A percentile compares a stretch with the other conserved stretches of the same genome.
Evolutionary conservation across 2,329 filamentous ascomycete species (phyloP).

Genomic region (Aspergillus felis): DNA sequence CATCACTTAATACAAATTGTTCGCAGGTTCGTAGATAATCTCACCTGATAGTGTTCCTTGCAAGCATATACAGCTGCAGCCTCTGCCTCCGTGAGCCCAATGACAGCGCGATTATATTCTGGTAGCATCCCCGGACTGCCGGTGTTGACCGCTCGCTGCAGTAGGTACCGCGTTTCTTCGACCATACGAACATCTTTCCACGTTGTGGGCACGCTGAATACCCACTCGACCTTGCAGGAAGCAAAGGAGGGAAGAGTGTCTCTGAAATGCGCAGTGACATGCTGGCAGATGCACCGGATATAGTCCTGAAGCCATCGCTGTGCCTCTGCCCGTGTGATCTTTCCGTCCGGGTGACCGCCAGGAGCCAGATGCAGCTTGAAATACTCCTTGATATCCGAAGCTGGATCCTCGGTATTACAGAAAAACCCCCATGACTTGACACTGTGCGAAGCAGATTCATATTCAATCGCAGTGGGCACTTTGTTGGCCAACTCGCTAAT

Average conservation of each 20-base stretch:
- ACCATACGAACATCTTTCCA: slow-evolving; percentile 39
- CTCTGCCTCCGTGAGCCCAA: slow-evolving; percentile 52
- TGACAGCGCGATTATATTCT: slow-evolving; percentile 34
- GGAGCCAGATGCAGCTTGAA: slow-evolving; percentile 38
- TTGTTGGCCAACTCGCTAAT: slow-evolving; percentile 31
- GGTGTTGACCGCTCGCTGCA: slow-evolving; percentile 28
- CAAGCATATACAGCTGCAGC: slow-evolving; percentile 51
- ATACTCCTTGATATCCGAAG: slow-evolving; percentile 26
- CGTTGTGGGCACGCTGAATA: slow-evolving; percentile 43
- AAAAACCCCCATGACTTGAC: slow-evolving; percentile 34
- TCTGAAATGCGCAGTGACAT: slow-evolving; percentile 26
- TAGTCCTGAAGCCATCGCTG: slow-evolving; percentile 31
- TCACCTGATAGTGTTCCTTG: slow-evolving; percentile 23
- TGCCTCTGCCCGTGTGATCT: slow-evolving; percentile 20
- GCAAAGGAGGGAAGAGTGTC: slow-evolving; percentile 23
- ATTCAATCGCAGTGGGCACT: slow-evolving; percentile 30
- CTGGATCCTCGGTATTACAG: slow-evolving; percentile 29
- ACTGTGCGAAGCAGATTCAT: slow-evolving; percentile 10
- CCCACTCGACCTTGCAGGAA: slow-evolving; percentile 31
- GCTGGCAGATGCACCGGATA: slow-evolving; percentile 30
- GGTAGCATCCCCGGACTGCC: slow-evolving; percentile 8
- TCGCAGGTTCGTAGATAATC: neutral
- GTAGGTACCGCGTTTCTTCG: slow-evolving; percentile 29
- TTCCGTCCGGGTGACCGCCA: slow-evolving; percentile 22
- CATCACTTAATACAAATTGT: neutral